Base-by-base conservation (phyloP, 169 alveolate genomes). In the Eimeria maxima region DNA sequence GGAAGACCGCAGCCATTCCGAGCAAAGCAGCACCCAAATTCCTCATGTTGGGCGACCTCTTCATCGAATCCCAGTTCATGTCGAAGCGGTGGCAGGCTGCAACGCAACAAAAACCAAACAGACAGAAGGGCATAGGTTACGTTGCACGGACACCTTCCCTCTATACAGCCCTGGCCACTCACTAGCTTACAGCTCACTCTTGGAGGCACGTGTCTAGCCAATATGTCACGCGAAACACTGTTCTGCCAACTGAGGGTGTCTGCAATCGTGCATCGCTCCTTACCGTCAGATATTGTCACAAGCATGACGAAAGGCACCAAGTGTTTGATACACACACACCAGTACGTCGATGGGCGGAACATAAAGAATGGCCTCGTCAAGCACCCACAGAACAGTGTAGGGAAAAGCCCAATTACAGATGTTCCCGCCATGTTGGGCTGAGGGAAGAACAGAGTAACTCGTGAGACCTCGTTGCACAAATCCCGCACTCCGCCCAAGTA, bases 281-380 rank as follows among this genome's bases (percentile, higher is more conserved):
- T 57, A 86, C 93, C 93, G 80, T 86, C 93, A 57, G 67, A 50
- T 38, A 86, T 86, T 27, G 93, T 57, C 38, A 86, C 93, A 24
- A 63, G 80, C 93, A 86, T 86, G 93, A 86, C 93, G 38, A 86
- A 55, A n/a, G 93, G 93, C 60, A 86, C 93, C 38, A 86, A 42
- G 78, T 86, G 93, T 63, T 86, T 86, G 93, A 86, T 86, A 71
- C 93, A 86, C 14, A 86, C 93, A 42, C 93, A 86, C 93, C 93
- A 86, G 24, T 33, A 86, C 81, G 93, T 86, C 22, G 93, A 86
- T 16, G 93, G 93, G 44, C 93, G 80, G 60, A 86, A 86, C 38
- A 86, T 57, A 57, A 86, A 86, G 67, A 86, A 86, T 16, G 93
- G 93, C 44, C 67, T 86, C 63, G 81, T 86, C 80, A 86, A 60